Evolutionary conservation across 202 grass and related monocot species (phyloP).

Genomic region (Digitaria exilis): DNA sequence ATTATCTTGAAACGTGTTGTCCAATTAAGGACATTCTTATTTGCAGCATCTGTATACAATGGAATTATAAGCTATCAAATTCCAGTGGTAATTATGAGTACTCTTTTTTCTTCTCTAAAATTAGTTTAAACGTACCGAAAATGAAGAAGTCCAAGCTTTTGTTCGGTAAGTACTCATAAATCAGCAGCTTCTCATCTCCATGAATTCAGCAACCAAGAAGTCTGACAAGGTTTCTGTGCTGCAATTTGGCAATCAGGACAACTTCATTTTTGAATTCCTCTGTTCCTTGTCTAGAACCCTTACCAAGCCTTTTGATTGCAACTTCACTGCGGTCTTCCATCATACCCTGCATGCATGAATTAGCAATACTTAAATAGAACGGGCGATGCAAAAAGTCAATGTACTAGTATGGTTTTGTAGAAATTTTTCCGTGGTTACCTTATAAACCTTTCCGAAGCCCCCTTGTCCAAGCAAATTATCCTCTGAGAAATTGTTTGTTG

Average conservation of each 20-base stretch:
- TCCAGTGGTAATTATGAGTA: too few relatives aligned
- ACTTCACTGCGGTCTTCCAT: neutral
- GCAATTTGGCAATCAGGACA: neutral
- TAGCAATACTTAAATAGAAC: neutral
- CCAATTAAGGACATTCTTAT: slow-evolving; percentile 30
- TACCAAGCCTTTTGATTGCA: slow-evolving; percentile 46
- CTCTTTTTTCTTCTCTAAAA: too few relatives aligned
- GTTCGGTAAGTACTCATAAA: neutral
- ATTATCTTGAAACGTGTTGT: slow-evolving; percentile 26
- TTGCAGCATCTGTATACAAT: neutral
- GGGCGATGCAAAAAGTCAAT: neutral
- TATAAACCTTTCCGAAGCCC: slow-evolving; percentile 22
- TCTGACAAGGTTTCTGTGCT: neutral
- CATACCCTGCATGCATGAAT: slow-evolving; percentile 14
- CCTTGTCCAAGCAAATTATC: slow-evolving; percentile 34
- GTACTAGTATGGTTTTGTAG: neutral
- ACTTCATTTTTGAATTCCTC: neutral
- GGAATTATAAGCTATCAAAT: too few relatives aligned
- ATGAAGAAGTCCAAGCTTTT: neutral
- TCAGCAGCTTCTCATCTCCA: neutral
- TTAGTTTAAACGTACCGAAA: neutral
- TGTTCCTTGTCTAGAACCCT: neutral
- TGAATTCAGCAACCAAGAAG: neutral
- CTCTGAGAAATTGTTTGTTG: slow-evolving; percentile 12
- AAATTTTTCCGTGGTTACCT: neutral